Evolutionary conservation across 441 rosid species (phyloP).

Genomic region (Rhodomyrtus psidioides): DNA sequence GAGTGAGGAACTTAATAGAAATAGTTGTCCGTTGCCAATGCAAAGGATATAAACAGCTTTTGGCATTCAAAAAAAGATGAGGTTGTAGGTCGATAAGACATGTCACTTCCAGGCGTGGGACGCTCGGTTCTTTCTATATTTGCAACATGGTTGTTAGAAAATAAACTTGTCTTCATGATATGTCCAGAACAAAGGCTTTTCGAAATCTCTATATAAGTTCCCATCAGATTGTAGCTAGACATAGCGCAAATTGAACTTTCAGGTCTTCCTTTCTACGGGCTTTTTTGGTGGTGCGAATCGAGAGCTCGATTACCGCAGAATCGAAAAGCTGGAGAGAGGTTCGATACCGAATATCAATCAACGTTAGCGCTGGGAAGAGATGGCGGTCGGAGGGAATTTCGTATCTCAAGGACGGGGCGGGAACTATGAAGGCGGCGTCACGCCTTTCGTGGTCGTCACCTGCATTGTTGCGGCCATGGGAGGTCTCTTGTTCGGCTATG

Average conservation of each 20-base stretch:
- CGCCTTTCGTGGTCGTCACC: constrained; percentile 32
- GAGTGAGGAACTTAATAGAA: background rate
- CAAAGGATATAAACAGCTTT: background rate
- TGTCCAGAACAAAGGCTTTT: background rate
- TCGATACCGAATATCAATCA: too few relatives aligned
- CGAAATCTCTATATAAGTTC: background rate
- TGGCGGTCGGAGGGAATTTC: background rate
- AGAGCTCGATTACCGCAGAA: background rate
- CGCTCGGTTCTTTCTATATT: background rate
- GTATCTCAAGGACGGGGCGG: constrained; percentile 13
- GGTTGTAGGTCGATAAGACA: background rate
- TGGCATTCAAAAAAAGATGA: background rate
- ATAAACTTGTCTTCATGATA: background rate
- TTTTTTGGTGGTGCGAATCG: background rate
- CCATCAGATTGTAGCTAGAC: background rate
- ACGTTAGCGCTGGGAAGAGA: too few relatives aligned
- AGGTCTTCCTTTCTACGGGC: background rate
- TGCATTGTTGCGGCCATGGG: constrained; percentile 62
- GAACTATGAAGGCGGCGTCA: constrained; percentile 30
- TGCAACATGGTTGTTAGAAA: background rate
- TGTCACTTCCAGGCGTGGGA: background rate
- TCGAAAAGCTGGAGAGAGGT: too few relatives aligned
- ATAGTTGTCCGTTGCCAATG: background rate
- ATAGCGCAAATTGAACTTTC: background rate
- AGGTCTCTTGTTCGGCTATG: constrained; percentile 66